Percentiles rank a stretch among this genome's conserved stretches.
These are phyloP conservation scores for Fusarium incarnatum DNA, from an alignment of 2,329 filamentous ascomycete species.

Conservation along the genomic window DNA sequence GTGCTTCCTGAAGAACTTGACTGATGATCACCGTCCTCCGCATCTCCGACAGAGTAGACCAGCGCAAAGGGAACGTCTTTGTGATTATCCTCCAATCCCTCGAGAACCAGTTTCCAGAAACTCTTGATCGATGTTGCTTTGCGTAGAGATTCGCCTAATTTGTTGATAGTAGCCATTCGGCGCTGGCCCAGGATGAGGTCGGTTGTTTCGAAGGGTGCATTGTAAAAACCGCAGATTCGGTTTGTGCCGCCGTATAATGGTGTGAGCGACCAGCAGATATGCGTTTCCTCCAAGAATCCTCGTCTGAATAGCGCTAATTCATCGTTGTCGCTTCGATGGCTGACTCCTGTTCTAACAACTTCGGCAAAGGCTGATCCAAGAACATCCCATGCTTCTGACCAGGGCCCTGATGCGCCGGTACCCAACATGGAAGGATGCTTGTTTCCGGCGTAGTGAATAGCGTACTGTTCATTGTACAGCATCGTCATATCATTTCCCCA, in stretches of 20 bases:
- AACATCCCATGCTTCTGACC: slow-evolving; percentile 61
- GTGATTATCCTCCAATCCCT: slow-evolving; percentile 51
- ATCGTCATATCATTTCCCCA: slow-evolving; percentile 72
- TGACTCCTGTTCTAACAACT: slow-evolving; percentile 51
- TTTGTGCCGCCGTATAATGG: slow-evolving; percentile 53
- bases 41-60: slow-evolving; percentile 55
- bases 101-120: slow-evolving; percentile 51
- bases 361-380: slow-evolving; percentile 51
- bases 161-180: slow-evolving; percentile 50
- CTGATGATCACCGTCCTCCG: slow-evolving; percentile 51
- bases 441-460: slow-evolving; percentile 67
- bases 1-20: slow-evolving; percentile 52
- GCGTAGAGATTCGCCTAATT: slow-evolving; percentile 48
- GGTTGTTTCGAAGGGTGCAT: slow-evolving; percentile 55
- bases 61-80: slow-evolving; percentile 56
- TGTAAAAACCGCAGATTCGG: slow-evolving; percentile 55
- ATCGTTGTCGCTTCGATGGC: slow-evolving; percentile 51
- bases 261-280: slow-evolving; percentile 54
- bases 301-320: slow-evolving; percentile 49
- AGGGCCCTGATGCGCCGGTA: slow-evolving; percentile 66
- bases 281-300: slow-evolving; percentile 55
- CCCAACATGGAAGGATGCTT: slow-evolving; percentile 73
- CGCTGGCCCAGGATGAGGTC: slow-evolving; percentile 50
- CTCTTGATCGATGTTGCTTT: slow-evolving; percentile 51
- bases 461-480: slow-evolving; percentile 72